phyloP scores from a whole-genome alignment of 73 alveolate species.

The Paramecium biaurelia region DNA sequence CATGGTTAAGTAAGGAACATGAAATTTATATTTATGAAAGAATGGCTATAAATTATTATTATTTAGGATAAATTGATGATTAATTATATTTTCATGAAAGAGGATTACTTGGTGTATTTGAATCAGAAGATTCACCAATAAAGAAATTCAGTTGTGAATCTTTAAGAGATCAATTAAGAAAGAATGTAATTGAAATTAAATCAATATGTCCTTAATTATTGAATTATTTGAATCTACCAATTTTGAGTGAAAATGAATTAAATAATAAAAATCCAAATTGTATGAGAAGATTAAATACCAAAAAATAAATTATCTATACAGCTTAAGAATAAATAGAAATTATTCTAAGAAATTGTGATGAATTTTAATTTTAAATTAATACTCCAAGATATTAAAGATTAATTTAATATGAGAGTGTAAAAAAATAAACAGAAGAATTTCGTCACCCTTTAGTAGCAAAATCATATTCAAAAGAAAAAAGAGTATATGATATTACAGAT shows the following conservation, averaged over 20 bases:
- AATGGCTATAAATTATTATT: conserved; percentile 28
- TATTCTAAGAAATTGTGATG: not conserved
- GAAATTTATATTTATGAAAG: conserved; percentile 9
- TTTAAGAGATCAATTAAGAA: not conserved
- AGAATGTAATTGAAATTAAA: not conserved
- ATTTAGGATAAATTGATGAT: conserved; percentile 24
- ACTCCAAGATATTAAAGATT: not conserved
- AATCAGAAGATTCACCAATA: not conserved
- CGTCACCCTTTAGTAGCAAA: not conserved
- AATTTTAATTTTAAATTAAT: not conserved
- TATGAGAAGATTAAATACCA: not conserved
- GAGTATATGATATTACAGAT: conserved; percentile 13
- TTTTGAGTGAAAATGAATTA: not conserved
- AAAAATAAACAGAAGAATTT: not conserved
- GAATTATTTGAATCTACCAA: not conserved
- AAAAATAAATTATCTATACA: not conserved
- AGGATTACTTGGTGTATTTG: not conserved
- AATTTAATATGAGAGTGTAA: not conserved
- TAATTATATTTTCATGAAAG: conserved; percentile 24
- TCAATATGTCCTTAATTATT: not conserved
- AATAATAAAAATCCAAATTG: not conserved
- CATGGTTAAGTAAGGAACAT: conserved; percentile 8
- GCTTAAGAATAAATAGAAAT: not conserved
- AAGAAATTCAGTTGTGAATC: not conserved
- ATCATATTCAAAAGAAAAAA: not conserved